phyloP scores from a whole-genome alignment of 257 asterid species.

The Mentha longifolia region DNA sequence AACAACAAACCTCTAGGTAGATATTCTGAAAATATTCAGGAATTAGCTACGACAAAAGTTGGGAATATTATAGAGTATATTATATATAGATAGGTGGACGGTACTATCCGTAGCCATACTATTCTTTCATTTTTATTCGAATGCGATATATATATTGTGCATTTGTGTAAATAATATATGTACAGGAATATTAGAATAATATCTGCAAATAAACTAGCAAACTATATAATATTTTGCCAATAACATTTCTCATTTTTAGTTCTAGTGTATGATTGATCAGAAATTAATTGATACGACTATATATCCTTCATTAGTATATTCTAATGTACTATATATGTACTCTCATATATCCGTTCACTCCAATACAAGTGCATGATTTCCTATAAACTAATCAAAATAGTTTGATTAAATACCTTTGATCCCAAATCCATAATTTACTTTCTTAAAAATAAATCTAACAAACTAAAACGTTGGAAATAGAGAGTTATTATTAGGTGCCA shows the following conservation, averaged over 20 bases:
- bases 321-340: no score
- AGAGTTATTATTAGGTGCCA: no score
- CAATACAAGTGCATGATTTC: no score
- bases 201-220: background rate
- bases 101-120: conserved; percentile 20
- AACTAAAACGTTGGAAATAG: no score
- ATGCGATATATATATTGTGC: background rate
- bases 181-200: background rate
- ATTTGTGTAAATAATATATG: background rate
- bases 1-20: conserved; percentile 40
- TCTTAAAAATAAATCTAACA: no score
- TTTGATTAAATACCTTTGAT: no score
- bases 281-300: background rate
- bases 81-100: background rate
- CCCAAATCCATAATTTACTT: no score
- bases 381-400: no score
- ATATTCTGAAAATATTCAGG: conserved; percentile 34
- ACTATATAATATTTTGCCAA: background rate
- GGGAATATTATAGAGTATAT: conserved; percentile 27
- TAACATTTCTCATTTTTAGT: background rate
- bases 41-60: conserved; percentile 34
- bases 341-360: no score
- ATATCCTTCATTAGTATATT: background rate
- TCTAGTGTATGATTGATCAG: background rate
- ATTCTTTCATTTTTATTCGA: background rate